Evolutionary conservation across 768 basidiomycete genomes (phyloP), one percentile per base, ranked within the genome.

Genomic region (Tricholoma saponaceum): DNA sequence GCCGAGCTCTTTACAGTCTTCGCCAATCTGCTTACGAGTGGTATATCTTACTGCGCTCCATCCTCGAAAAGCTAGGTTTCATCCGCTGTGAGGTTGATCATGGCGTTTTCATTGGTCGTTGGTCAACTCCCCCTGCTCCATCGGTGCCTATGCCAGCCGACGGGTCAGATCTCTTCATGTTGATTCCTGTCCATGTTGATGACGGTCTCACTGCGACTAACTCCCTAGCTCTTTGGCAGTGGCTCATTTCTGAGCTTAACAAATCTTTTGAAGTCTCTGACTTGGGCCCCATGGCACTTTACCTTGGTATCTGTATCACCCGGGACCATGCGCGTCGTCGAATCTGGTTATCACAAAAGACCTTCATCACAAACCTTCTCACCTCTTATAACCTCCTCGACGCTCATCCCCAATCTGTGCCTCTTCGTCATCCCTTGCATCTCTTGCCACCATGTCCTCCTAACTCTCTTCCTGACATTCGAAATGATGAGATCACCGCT

Each of bases 1-100:
- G 61, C 26, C 61, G 62, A 14, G 64, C 68, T 0, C 53, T 78
- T 1, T 76, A 78, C 62, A 73, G 76, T 2, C 63, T 77, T 2
- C 60, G 65, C 3, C 75, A 76, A 56, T 66, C 74, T 2, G 62
- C 61, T 58, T 60, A n/a, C n/a, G n/a, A n/a, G n/a, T n/a, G n/a
- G n/a, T n/a, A n/a, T n/a, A n/a, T n/a, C n/a, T n/a, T n/a, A 44
- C 52, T 71, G 5, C 37, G 59, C 8, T 12, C 25, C 1, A 54
- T 51, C 5, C 61, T 71, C 16, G 49, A 52, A 16, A 25, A 5
- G 0, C 26, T 66, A 1, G 66, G 66, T 2, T 43, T 72, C 5
- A n/a, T 47, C 0, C 54, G 60, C 0, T 67, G 67, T 8, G 61
- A 69, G 0, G 60, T 68, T 0, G 72, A 74, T 54, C 65, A n/a